Conservation (phyloP, 192 early-diverging fungal species). For the Phycomyces nitens region DNA sequence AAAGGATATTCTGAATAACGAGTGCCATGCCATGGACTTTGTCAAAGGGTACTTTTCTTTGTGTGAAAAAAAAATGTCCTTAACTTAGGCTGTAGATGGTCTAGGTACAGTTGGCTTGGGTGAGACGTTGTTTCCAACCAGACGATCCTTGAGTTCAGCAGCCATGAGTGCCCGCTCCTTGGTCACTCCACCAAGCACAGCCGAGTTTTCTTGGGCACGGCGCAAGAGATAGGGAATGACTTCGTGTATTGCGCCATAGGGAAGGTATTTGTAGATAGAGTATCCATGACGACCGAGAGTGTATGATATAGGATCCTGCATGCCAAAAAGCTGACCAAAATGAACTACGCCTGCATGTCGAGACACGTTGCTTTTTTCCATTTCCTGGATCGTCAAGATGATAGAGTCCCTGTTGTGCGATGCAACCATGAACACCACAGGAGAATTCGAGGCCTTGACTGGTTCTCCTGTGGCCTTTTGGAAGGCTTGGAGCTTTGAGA, state of each 20-base stretch:
- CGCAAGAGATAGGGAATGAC: conserved; percentile 92
- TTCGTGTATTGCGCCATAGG: conserved; percentile 86
- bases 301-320: conserved; percentile 89
- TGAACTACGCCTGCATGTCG: conserved; percentile 60
- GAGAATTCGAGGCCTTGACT: conserved; percentile 26
- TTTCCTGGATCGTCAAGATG: conserved; percentile 50
- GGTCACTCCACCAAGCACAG: conserved; percentile 63
- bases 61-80: neutral
- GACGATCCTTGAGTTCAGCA: conserved; percentile 54
- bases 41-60: no score
- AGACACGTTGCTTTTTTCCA: conserved; percentile 58
- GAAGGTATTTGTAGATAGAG: conserved; percentile 88
- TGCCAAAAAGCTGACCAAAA: conserved; percentile 93
- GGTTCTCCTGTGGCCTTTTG: conserved; percentile 21
- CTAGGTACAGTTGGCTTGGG: neutral
- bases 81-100: neutral
- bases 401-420: conserved; percentile 87
- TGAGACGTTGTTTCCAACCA: conserved; percentile 13
- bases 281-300: conserved; percentile 73
- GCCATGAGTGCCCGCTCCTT: conserved; percentile 55
- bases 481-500: conserved; percentile 53
- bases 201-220: conserved; percentile 91
- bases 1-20: neutral
- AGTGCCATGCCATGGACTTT: no score
- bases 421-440: conserved; percentile 80